phyloP scores from a whole-genome alignment of 306 rosid species.

The Malus domestica region ASM211411v1 NC_041793.1:25325501-25326000 shows the following conservation, averaged over 20 bases:
- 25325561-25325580: conserved; percentile 58
- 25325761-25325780: background rate
- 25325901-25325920: background rate
- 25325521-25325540: conserved; percentile 56
- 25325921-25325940: background rate
- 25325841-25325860: background rate
- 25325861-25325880: background rate
- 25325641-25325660: conserved; percentile 77
- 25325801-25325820: conserved; percentile 1
- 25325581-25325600: conserved; percentile 84
- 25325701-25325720: background rate
- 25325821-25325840: background rate
- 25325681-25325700: conserved; percentile 40
- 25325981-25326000: conserved; percentile 39
- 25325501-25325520: conserved; percentile 31
- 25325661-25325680: conserved; percentile 62
- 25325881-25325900: conserved; percentile 10
- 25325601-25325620: conserved; percentile 93
- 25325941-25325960: background rate
- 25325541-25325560: conserved; percentile 71
- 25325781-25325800: too few relatives aligned
- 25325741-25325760: conserved; percentile 21
- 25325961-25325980: conserved; percentile 22
- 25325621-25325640: conserved; percentile 79
- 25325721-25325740: conserved; percentile 19